A percentile compares a stretch with the other conserved stretches of the same genome.
phyloP scores from a whole-genome alignment of 805 yeast species.

The Kuraishia floccosa region DNA sequence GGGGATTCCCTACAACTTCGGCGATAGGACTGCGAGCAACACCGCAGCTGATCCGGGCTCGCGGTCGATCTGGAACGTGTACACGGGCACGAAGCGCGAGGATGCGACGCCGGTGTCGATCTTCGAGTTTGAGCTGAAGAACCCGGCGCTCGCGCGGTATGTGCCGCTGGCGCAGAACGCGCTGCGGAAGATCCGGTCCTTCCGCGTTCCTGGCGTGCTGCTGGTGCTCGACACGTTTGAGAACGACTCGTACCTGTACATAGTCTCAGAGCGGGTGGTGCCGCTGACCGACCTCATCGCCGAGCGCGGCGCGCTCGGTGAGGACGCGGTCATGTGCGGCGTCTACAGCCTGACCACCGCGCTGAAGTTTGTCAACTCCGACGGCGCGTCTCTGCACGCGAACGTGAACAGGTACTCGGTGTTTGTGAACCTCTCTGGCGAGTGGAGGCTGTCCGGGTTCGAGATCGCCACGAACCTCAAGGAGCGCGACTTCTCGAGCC shows the following conservation, averaged over 20 bases:
- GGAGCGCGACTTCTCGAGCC: slow-evolving; percentile 25
- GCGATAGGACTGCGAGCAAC: slow-evolving; percentile 23
- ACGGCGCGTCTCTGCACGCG: slow-evolving; percentile 53
- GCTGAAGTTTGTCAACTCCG: slow-evolving; percentile 44
- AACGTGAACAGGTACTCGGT: slow-evolving; percentile 45
- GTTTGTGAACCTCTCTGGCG: slow-evolving; percentile 59
- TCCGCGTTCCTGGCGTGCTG: slow-evolving; percentile 59
- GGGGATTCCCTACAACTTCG: slow-evolving; percentile 47
- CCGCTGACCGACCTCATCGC: slow-evolving; percentile 34
- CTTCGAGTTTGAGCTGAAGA: slow-evolving; percentile 47
- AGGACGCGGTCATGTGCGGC: slow-evolving; percentile 30
- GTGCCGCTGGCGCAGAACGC: slow-evolving; percentile 31
- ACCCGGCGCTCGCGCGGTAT: slow-evolving; percentile 19
- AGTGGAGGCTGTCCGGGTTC: slow-evolving; percentile 78
- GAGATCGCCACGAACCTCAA: slow-evolving; percentile 48
- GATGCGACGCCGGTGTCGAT: slow-evolving; percentile 44
- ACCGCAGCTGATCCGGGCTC: slow-evolving; percentile 15
- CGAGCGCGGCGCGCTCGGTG: slow-evolving; percentile 13
- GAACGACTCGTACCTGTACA: slow-evolving; percentile 40
- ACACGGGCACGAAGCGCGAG: slow-evolving; percentile 46
- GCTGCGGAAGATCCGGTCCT: slow-evolving; percentile 34
- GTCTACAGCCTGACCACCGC: slow-evolving; percentile 43
- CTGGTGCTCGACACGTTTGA: slow-evolving; percentile 53
- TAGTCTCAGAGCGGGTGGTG: slow-evolving; percentile 56
- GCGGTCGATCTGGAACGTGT: slow-evolving; percentile 48